Percentiles rank a stretch among this genome's conserved stretches.
phyloP scores from a whole-genome alignment of 2,329 filamentous ascomycete genomes.

The Exophiala spinifera region DNA sequence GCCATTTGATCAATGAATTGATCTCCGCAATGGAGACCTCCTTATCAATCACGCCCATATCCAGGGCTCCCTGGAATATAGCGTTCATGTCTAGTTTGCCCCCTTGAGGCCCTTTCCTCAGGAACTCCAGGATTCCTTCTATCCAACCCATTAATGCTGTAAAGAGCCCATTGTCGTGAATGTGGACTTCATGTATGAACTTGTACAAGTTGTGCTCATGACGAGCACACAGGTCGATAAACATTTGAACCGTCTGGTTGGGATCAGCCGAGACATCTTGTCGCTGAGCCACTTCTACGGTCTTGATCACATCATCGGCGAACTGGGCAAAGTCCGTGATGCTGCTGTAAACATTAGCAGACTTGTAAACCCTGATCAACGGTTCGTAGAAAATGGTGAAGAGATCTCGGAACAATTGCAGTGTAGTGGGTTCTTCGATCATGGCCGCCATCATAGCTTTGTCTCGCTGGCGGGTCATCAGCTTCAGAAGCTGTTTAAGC shows the following conservation, averaged over 20 bases:
- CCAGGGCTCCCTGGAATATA: conserved; percentile 76
- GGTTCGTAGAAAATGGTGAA: conserved; percentile 99
- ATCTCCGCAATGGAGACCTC: conserved; percentile 74
- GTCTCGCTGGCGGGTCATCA: conserved; percentile 85
- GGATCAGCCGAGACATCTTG: conserved; percentile 90
- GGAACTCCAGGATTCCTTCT: conserved; percentile 89
- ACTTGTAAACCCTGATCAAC: conserved; percentile 95
- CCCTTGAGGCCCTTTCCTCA: conserved; percentile 79
- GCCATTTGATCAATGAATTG: conserved; percentile 83
- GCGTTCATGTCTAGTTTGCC: conserved; percentile 93
- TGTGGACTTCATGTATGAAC: conserved; percentile 96
- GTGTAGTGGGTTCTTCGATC: conserved; percentile 93
- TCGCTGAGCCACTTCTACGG: conserved; percentile 64
- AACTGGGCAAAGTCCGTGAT: conserved; percentile 95
- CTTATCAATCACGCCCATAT: conserved; percentile 66
- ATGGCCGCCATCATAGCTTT: conserved; percentile 96
- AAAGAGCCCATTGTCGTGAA: conserved; percentile 94
- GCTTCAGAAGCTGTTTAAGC: conserved; percentile 89
- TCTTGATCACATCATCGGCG: conserved; percentile 85
- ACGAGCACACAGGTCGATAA: conserved; percentile 91
- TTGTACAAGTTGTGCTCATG: conserved; percentile 99
- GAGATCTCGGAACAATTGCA: conserved; percentile 86
- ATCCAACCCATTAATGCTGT: conserved; percentile 97
- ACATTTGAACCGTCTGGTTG: conserved; percentile 96
- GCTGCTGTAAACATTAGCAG: conserved; percentile 94